Evolutionary conservation across 352 stramenopile genomes (phyloP).

Genomic region (Pythium chondricola): DNA sequence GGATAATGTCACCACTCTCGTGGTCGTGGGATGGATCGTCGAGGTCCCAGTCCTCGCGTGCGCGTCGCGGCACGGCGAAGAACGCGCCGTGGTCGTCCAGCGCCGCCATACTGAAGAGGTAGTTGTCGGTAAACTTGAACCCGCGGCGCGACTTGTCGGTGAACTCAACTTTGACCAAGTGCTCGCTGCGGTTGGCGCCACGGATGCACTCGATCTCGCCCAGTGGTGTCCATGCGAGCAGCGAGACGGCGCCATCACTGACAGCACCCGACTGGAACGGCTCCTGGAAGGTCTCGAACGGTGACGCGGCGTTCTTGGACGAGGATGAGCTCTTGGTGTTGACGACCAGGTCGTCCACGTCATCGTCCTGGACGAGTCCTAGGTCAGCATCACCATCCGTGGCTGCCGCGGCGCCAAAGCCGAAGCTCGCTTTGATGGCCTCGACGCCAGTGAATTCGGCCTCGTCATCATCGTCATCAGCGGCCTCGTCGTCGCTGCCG

Average conservation of each 20-base stretch:
- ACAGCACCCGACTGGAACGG: conserved; percentile 67
- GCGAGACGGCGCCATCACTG: conserved; percentile 31
- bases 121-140: conserved; percentile 85
- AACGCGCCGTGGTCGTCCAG: conserved; percentile 69
- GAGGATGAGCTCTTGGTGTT: background rate
- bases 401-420: conserved; percentile 44
- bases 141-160: conserved; percentile 71
- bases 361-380: conserved; percentile 7
- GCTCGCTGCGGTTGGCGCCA: conserved; percentile 54
- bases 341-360: conserved; percentile 17
- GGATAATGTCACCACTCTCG: conserved; percentile 46
- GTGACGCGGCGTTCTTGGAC: conserved; percentile 2
- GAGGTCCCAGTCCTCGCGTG: conserved; percentile 60
- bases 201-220: conserved; percentile 79
- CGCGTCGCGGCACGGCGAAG: conserved; percentile 59
- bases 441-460: conserved; percentile 52
- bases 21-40: conserved; percentile 18
- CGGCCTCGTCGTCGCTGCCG: conserved; percentile 23
- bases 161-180: conserved; percentile 80
- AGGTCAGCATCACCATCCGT: conserved; percentile 18
- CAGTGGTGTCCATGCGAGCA: conserved; percentile 67
- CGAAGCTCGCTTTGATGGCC: conserved; percentile 79
- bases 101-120: conserved; percentile 72
- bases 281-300: conserved; percentile 33
- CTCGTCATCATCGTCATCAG: conserved; percentile 33